These are phyloP conservation scores for Chytriomyces sp. DNA, from an alignment of 192 early-diverging fungal genomes.

Conservation along the genomic window DNA sequence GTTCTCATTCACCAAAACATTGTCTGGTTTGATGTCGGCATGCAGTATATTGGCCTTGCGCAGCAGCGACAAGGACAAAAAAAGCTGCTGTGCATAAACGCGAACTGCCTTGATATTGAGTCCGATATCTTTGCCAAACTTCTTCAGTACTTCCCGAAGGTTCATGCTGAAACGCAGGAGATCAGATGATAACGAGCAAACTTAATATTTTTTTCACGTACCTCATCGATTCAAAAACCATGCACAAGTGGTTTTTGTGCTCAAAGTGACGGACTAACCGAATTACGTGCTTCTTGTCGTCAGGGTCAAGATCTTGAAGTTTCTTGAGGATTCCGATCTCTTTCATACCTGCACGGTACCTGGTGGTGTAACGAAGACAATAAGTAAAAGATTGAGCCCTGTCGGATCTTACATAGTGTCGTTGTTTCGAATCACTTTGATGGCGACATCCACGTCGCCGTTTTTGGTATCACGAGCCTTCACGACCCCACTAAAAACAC, in stretches of 20 bases:
- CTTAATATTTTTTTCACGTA: constrained; percentile 28
- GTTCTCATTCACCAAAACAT: constrained; percentile 84
- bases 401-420: constrained; percentile 72
- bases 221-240: constrained; percentile 93
- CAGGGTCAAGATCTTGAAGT: constrained; percentile 79
- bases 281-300: constrained; percentile 87
- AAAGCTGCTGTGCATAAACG: constrained; percentile 87
- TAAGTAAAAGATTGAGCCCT: background rate
- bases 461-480: constrained; percentile 79
- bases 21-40: constrained; percentile 98
- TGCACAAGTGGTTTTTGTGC: constrained; percentile 86
- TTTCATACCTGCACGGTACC: constrained; percentile 85
- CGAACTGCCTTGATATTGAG: constrained; percentile 92
- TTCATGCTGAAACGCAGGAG: constrained; percentile 66
- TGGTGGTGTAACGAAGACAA: constrained; percentile 20
- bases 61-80: constrained; percentile 80
- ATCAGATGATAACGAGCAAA: background rate
- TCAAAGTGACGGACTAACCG: constrained; percentile 83
- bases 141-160: constrained; percentile 88
- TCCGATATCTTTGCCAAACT: constrained; percentile 91
- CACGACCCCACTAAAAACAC: constrained; percentile 94
- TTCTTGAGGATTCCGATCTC: constrained; percentile 90
- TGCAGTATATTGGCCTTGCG: constrained; percentile 84
- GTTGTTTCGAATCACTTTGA: constrained; percentile 95
- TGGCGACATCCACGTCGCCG: constrained; percentile 78